Conservation (phyloP, 2,329 filamentous ascomycete genomes). For the Simplicillium sp. region DNA sequence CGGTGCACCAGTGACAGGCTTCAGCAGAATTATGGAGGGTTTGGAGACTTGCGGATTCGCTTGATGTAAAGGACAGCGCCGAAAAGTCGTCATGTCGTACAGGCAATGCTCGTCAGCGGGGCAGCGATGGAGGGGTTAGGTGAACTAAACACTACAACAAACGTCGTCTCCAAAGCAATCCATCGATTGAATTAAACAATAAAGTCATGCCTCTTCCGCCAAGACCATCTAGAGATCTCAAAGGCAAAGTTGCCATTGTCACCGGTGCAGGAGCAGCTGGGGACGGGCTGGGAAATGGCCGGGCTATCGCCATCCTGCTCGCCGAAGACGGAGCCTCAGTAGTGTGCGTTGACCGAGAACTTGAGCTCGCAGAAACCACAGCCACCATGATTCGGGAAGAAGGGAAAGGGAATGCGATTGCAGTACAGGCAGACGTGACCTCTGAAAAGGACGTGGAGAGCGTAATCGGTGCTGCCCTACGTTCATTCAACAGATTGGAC, state of each 20-base stretch:
- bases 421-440: slow-evolving; percentile 45
- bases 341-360: slow-evolving; percentile 46
- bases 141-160: too few species aligned
- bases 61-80: too few species aligned
- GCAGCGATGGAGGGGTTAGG: too few species aligned
- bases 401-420: slow-evolving; percentile 27
- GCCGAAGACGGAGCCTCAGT: slow-evolving; percentile 49
- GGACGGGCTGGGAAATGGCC: slow-evolving; percentile 51
- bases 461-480: slow-evolving; percentile 28
- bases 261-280: slow-evolving; percentile 31
- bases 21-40: too few species aligned
- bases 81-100: too few species aligned
- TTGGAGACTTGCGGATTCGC: too few species aligned
- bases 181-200: background rate
- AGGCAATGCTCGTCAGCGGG: too few species aligned
- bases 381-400: slow-evolving; percentile 38
- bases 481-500: slow-evolving; percentile 41
- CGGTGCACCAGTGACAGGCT: too few species aligned
- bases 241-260: slow-evolving; percentile 39
- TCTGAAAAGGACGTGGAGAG: slow-evolving; percentile 37
- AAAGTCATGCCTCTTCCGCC: slow-evolving; percentile 1
- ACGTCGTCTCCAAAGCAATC: too few species aligned
- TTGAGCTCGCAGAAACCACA: slow-evolving; percentile 40
- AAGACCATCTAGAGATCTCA: background rate
- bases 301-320: slow-evolving; percentile 47